Conservation (phyloP, 139 green algal species). For the Limnomonas spitsbergensis region DNA sequence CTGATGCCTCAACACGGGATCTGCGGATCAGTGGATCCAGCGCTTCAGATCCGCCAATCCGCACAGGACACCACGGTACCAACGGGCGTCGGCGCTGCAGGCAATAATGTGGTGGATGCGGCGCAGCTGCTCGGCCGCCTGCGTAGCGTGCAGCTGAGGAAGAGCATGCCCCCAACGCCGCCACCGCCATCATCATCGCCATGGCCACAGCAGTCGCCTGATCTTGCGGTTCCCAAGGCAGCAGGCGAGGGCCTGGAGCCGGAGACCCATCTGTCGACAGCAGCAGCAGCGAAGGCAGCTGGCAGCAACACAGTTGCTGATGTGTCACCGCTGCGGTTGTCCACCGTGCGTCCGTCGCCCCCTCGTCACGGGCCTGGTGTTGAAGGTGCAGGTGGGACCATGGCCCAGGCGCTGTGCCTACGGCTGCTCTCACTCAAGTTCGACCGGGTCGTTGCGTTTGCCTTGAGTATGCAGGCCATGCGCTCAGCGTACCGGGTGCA, state of each 20-base stretch:
- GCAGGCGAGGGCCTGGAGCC: background rate
- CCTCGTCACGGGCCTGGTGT: too few relatives aligned
- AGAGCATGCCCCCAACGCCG: too few relatives aligned
- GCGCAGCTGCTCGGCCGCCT: background rate
- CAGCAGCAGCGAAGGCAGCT: background rate
- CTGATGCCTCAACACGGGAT: background rate
- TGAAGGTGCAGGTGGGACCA: too few relatives aligned
- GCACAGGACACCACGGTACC: too few relatives aligned
- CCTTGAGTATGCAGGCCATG: background rate
- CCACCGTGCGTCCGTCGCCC: too few relatives aligned
- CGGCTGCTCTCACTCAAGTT: constrained; percentile 9
- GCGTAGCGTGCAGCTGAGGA: background rate
- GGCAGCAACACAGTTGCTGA: too few relatives aligned
- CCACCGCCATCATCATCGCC: too few relatives aligned
- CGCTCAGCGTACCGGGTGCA: background rate
- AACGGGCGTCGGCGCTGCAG: too few relatives aligned
- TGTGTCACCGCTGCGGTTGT: too few relatives aligned
- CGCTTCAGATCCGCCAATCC: background rate
- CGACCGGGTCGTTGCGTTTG: background rate
- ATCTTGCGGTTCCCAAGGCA: too few relatives aligned
- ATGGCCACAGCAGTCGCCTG: too few relatives aligned
- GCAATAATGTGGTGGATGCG: background rate
- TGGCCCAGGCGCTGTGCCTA: constrained; percentile 7
- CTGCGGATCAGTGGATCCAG: background rate
- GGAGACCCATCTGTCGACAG: background rate